These are phyloP conservation scores for Vitis amurensis DNA, from an alignment of 164 flowering plant genomes.

Conservation along the genomic window DNA sequence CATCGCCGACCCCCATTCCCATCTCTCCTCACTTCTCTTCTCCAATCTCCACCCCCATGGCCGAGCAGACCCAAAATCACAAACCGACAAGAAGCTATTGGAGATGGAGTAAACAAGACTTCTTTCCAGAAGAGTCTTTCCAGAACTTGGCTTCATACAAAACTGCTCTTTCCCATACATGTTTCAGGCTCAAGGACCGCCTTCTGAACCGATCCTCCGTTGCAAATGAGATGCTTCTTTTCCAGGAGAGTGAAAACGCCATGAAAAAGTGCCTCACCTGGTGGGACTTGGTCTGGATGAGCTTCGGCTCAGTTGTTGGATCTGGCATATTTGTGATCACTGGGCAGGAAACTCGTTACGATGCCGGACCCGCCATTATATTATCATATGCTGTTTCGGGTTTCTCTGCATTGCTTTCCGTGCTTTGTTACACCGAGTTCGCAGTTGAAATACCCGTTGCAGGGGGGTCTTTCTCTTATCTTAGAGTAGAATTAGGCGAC, in stretches of 20 bases:
- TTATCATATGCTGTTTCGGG: slow-evolving; percentile 56
- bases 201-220: slow-evolving; percentile 43
- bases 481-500: slow-evolving; percentile 77
- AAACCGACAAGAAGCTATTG: no score
- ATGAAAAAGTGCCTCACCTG: slow-evolving; percentile 56
- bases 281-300: slow-evolving; percentile 75
- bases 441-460: slow-evolving; percentile 69
- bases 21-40: no score
- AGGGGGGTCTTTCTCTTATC: slow-evolving; percentile 78
- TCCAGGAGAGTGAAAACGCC: slow-evolving; percentile 40
- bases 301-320: slow-evolving; percentile 57
- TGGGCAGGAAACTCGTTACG: slow-evolving; percentile 31
- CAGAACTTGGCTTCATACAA: slow-evolving; percentile 41
- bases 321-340: slow-evolving; percentile 66
- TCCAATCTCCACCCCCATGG: no score
- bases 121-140: slow-evolving; percentile 59
- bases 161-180: slow-evolving; percentile 32
- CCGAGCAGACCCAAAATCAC: no score
- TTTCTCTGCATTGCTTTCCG: slow-evolving; percentile 54
- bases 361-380: slow-evolving; percentile 60
- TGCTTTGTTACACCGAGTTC: slow-evolving; percentile 66
- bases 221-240: slow-evolving; percentile 37
- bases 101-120: slow-evolving; percentile 30
- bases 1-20: no score
- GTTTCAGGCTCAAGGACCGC: slow-evolving; percentile 32